Conservation (phyloP, 345 rosid species). For the Reutealis trisperma region DNA sequence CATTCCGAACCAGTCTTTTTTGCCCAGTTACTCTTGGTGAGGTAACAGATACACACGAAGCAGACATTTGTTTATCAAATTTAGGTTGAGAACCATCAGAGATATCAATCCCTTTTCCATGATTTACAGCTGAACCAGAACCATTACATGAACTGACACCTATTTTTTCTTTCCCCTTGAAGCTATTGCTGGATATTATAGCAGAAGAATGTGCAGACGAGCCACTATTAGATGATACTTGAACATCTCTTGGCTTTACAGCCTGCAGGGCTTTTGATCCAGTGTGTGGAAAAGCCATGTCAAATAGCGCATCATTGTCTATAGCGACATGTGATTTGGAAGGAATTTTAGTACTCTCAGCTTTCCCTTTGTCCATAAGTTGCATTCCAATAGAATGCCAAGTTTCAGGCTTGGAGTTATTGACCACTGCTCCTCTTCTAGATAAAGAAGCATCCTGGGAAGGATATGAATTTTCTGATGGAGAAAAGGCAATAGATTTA, state of each 20-base stretch:
- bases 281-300: conserved; percentile 29
- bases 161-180: conserved; percentile 74
- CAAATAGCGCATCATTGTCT: conserved; percentile 32
- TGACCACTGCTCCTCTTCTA: conserved; percentile 42
- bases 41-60: conserved; percentile 26
- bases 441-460: conserved; percentile 38
- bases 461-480: conserved; percentile 25
- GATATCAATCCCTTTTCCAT: conserved; percentile 41
- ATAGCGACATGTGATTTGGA: conserved; percentile 19
- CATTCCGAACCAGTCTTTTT: conserved; percentile 80
- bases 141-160: conserved; percentile 31
- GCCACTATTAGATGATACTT: conserved; percentile 23
- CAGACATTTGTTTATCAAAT: conserved; percentile 25
- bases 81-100: conserved; percentile 35
- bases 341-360: conserved; percentile 26
- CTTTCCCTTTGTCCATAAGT: conserved; percentile 46
- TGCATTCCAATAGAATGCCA: conserved; percentile 28
- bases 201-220: conserved; percentile 22
- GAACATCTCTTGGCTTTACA: conserved; percentile 29
- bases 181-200: conserved; percentile 27
- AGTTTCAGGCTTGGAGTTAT: conserved; percentile 32
- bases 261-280: conserved; percentile 30
- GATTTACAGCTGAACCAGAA: conserved; percentile 36
- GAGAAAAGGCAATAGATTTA: conserved; percentile 22
- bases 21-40: conserved; percentile 48